These are phyloP conservation scores for Corynascus novoguineensis DNA, from an alignment of 495 filamentous ascomycete species.

Conservation along the genomic window DNA sequence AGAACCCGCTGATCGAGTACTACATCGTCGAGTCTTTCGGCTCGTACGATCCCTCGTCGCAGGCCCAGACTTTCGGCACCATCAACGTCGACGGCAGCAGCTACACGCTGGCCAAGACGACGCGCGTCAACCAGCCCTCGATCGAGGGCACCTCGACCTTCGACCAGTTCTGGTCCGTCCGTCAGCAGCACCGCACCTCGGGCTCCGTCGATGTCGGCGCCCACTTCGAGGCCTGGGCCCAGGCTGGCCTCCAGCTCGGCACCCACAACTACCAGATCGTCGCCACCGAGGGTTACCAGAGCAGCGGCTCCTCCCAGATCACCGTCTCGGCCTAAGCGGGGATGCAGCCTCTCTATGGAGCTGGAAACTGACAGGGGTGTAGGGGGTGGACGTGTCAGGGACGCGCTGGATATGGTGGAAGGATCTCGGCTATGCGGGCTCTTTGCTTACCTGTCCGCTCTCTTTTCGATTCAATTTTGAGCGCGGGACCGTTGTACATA, in stretches of 20 bases:
- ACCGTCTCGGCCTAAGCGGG: constrained; percentile 36
- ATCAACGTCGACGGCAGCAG: constrained; percentile 54
- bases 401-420: not conserved
- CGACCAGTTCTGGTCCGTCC: constrained; percentile 54
- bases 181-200: constrained; percentile 38
- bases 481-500: constrained; percentile 2
- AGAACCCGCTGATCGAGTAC: constrained; percentile 54
- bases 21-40: constrained; percentile 55
- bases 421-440: not conserved
- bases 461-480: not conserved
- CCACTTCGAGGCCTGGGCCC: constrained; percentile 57
- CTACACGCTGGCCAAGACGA: constrained; percentile 59
- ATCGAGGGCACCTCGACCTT: constrained; percentile 54
- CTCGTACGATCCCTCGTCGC: constrained; percentile 50
- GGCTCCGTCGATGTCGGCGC: constrained; percentile 44
- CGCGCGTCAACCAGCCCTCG: constrained; percentile 54
- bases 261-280: constrained; percentile 55
- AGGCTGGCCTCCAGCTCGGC: constrained; percentile 46
- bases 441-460: not conserved
- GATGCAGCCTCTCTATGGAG: not conserved
- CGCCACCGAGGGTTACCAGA: constrained; percentile 54
- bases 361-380: not conserved
- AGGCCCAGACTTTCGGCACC: constrained; percentile 47
- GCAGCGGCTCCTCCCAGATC: constrained; percentile 47
- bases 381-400: not conserved